Evolutionary conservation across 2,329 filamentous ascomycete species (phyloP).

Genomic region (Triangularia setosa): DNA sequence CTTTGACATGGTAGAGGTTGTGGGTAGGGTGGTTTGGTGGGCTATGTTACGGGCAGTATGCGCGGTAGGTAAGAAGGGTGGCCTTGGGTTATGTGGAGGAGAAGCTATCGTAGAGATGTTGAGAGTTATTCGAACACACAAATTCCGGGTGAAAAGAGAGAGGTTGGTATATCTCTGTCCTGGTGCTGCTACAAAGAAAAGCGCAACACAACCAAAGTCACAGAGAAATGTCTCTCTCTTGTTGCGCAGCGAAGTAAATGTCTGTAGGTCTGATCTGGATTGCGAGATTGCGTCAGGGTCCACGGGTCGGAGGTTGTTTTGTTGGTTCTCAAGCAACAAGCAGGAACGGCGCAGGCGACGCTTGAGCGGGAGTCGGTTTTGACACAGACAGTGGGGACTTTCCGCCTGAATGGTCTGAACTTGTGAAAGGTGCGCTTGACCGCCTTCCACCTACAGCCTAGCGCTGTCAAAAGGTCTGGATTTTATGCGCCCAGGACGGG

Average conservation of each 20-base stretch:
- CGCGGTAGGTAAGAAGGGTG: too few species aligned
- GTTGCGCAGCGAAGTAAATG: not conserved
- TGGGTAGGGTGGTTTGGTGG: not conserved
- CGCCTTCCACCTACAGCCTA: not conserved
- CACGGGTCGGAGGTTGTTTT: not conserved
- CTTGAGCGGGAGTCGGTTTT: slow-evolving; percentile 7
- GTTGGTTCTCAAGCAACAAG: slow-evolving; percentile 2
- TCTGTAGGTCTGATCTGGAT: not conserved
- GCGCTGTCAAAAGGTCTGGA: not conserved
- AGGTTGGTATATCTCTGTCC: not conserved
- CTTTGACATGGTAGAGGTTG: slow-evolving; percentile 55
- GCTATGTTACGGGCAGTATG: not conserved
- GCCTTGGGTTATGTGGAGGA: not conserved
- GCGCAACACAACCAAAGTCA: not conserved
- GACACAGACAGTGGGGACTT: slow-evolving; percentile 7
- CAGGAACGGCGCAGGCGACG: not conserved
- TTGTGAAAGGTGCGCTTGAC: not conserved
- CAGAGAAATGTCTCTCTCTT: not conserved
- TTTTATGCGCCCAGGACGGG: not conserved
- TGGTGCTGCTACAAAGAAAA: not conserved
- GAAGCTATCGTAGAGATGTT: not conserved
- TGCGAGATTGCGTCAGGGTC: slow-evolving; percentile 2
- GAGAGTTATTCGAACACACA: not conserved
- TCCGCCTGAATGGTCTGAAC: not conserved
- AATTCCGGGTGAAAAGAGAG: not conserved